Evolutionary conservation across 2,329 filamentous ascomycete genomes (phyloP).

Genomic region (Phaeosphaeria sp.): DNA sequence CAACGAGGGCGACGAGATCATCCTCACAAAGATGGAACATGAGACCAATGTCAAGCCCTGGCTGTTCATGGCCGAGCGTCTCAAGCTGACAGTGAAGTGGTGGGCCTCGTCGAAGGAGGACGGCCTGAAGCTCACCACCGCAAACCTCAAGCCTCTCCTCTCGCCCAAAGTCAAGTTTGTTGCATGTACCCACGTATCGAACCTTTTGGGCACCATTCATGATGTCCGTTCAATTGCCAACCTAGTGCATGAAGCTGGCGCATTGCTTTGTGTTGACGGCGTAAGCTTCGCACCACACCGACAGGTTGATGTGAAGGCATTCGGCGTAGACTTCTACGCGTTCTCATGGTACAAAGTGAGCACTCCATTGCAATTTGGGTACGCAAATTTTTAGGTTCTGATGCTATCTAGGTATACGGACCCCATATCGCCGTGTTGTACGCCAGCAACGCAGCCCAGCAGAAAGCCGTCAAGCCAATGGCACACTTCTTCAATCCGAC

Average conservation of each 20-base stretch:
- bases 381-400: background rate
- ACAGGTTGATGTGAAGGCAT: conserved; percentile 68
- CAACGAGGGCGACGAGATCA: conserved; percentile 64
- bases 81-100: conserved; percentile 71
- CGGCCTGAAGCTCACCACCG: conserved; percentile 62
- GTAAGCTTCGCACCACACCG: conserved; percentile 80
- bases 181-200: conserved; percentile 75
- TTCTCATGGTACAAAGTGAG: conserved; percentile 79
- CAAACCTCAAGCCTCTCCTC: conserved; percentile 65
- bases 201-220: conserved; percentile 75
- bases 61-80: conserved; percentile 69
- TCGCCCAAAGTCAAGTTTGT: conserved; percentile 71
- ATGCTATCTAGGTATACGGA: conserved; percentile 65
- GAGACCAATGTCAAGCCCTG: conserved; percentile 79
- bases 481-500: conserved; percentile 73
- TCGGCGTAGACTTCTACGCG: conserved; percentile 77
- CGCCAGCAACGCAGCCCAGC: conserved; percentile 64
- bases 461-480: conserved; percentile 62
- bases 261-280: conserved; percentile 74
- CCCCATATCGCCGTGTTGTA: conserved; percentile 77
- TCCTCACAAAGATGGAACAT: conserved; percentile 76
- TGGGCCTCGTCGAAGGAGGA: conserved; percentile 63
- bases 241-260: conserved; percentile 58
- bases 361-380: background rate
- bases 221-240: conserved; percentile 64